Conservation (phyloP, 768 basidiomycete genomes). For the Termitomyces sp. region DNA sequence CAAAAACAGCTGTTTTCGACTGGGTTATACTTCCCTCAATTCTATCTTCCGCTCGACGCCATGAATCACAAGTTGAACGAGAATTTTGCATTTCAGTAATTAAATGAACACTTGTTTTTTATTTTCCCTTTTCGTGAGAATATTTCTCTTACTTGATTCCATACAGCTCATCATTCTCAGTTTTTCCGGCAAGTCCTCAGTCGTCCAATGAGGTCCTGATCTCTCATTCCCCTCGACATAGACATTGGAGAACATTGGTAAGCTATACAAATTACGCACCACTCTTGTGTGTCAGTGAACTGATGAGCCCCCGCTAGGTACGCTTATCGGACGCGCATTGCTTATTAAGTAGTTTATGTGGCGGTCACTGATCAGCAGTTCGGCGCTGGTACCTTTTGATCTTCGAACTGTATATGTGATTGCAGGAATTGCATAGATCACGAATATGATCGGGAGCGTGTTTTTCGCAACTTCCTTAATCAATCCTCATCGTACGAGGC, state of each 20-base stretch:
- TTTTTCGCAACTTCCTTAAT: background rate
- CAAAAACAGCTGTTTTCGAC: constrained; percentile 14
- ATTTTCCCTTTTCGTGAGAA: background rate
- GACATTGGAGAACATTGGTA: constrained; percentile 3
- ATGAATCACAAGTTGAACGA: constrained; percentile 23
- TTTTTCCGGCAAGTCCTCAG: background rate
- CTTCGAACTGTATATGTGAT: background rate
- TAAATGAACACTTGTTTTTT: background rate
- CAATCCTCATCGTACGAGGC: background rate
- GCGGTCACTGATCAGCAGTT: constrained; percentile 5
- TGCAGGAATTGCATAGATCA: background rate
- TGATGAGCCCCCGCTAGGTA: background rate
- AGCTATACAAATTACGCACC: background rate
- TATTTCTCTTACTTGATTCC: background rate
- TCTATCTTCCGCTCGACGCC: constrained; percentile 35
- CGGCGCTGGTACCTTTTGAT: background rate
- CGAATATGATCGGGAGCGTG: background rate
- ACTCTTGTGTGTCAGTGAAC: background rate
- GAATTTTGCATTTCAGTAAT: constrained; percentile 27
- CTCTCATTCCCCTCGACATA: background rate
- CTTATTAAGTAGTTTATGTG: background rate
- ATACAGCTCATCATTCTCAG: constrained; percentile 21
- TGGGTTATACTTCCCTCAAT: constrained; percentile 28
- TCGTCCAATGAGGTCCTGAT: background rate
- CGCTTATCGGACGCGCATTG: constrained; percentile 1